Percentiles rank a stretch among this genome's conserved stretches.
Conservation (phyloP, 495 filamentous ascomycete genomes). For the Darksidea phi region DNA sequence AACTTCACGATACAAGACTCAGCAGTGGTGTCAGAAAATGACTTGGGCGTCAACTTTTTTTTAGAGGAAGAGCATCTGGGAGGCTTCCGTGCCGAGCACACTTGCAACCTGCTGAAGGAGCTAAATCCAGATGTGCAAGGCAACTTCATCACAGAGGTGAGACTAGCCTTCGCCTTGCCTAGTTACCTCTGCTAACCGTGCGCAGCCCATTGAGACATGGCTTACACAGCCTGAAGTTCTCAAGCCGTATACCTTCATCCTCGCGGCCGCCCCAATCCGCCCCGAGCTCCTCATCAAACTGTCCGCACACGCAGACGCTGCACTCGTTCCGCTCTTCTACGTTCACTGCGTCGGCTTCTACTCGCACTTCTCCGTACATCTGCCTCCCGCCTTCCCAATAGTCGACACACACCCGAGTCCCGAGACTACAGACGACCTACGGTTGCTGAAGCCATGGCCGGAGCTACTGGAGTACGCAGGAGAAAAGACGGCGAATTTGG, state of each 20-base stretch:
- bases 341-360: conserved; percentile 87
- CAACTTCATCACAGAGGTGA: conserved; percentile 52
- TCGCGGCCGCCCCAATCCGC: conserved; percentile 69
- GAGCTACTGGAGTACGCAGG: conserved; percentile 67
- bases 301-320: conserved; percentile 55
- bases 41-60: conserved; percentile 96
- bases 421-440: conserved; percentile 78
- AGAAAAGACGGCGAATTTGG: conserved; percentile 64
- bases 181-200: conserved; percentile 19
- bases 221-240: conserved; percentile 46
- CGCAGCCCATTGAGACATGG: conserved; percentile 47
- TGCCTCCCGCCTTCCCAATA: conserved; percentile 80
- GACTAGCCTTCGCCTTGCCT: too few relatives aligned
- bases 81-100: conserved; percentile 74
- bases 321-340: conserved; percentile 74
- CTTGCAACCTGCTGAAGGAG: conserved; percentile 74
- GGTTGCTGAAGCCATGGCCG: conserved; percentile 82
- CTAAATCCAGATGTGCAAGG: conserved; percentile 95
- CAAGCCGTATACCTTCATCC: conserved; percentile 65
- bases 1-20: conserved; percentile 92
- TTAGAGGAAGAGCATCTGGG: conserved; percentile 76
- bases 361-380: conserved; percentile 73
- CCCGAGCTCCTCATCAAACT: conserved; percentile 56
- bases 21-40: conserved; percentile 69
- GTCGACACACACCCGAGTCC: conserved; percentile 95